Evolutionary conservation across 768 basidiomycete species (phyloP).

Genomic region (Podaxis sp.): DNA sequence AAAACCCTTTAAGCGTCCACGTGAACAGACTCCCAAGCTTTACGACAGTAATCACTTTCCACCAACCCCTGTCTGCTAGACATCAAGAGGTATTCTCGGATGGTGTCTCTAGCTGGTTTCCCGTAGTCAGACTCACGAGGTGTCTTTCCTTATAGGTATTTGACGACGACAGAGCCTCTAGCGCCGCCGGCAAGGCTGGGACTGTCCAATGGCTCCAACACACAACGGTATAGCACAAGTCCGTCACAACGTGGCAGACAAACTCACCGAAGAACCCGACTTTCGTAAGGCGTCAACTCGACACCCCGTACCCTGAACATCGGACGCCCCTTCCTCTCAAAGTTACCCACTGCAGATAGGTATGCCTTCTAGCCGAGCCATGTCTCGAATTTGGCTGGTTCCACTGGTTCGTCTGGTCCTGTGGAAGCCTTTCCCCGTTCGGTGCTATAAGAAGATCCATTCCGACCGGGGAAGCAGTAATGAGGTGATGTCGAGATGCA

Average conservation of each 20-base stretch:
- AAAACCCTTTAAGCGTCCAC: background rate
- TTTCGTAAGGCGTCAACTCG: background rate
- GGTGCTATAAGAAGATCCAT: background rate
- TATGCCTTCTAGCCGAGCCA: background rate
- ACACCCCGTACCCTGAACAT: background rate
- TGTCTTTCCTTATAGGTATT: too few species aligned
- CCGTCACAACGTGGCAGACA: background rate
- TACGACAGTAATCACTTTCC: background rate
- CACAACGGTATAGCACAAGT: background rate
- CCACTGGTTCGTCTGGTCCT: background rate
- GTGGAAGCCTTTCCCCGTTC: background rate
- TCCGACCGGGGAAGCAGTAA: background rate
- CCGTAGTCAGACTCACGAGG: too few species aligned
- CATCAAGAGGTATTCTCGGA: background rate
- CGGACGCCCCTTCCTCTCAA: background rate
- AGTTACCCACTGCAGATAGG: background rate
- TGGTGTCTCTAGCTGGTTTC: background rate
- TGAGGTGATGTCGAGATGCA: conserved; percentile 4
- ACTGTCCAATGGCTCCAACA: background rate
- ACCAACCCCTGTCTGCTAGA: too few species aligned
- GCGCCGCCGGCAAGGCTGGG: background rate
- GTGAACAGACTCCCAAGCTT: background rate
- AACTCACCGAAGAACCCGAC: background rate
- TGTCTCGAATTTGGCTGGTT: background rate
- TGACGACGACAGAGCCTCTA: background rate